These are phyloP conservation scores for Verbena officinalis DNA, from an alignment of 257 asterid genomes.

Conservation along the genomic window DNA sequence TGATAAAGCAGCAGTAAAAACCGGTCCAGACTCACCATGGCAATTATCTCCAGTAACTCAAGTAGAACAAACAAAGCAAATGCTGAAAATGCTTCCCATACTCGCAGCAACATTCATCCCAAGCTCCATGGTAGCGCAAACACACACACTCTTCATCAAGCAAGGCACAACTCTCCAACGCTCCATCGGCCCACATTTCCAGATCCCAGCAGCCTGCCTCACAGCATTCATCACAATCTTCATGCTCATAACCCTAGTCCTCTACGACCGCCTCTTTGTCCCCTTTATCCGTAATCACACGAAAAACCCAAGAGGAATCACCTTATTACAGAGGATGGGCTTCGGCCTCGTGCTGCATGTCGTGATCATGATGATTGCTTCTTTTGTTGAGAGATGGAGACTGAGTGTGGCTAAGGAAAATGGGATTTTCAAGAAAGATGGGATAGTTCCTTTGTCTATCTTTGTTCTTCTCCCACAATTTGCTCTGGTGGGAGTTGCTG, in stretches of 20 bases:
- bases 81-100: slow-evolving; percentile 74
- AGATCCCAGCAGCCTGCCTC: slow-evolving; percentile 72
- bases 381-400: slow-evolving; percentile 46
- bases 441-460: slow-evolving; percentile 60
- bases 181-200: slow-evolving; percentile 51
- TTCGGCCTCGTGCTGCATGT: slow-evolving; percentile 58
- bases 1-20: slow-evolving; percentile 65
- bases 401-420: slow-evolving; percentile 47
- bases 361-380: slow-evolving; percentile 50
- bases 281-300: slow-evolving; percentile 48
- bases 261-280: slow-evolving; percentile 64
- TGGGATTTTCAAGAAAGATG: slow-evolving; percentile 30
- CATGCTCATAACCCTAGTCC: slow-evolving; percentile 53
- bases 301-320: slow-evolving; percentile 66
- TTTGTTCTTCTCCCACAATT: slow-evolving; percentile 71
- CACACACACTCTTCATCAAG: slow-evolving; percentile 61
- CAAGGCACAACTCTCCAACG: slow-evolving; percentile 68
- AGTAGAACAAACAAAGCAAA: slow-evolving; percentile 77
- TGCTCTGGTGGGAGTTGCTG: slow-evolving; percentile 61
- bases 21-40: slow-evolving; percentile 44
- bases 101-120: slow-evolving; percentile 60
- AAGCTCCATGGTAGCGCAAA: slow-evolving; percentile 62
- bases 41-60: slow-evolving; percentile 64
- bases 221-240: slow-evolving; percentile 60
- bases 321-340: slow-evolving; percentile 62